Percentiles rank a stretch among this genome's conserved stretches.
These are phyloP conservation scores for Xylaria sp. DNA, from an alignment of 2,329 filamentous ascomycete genomes.

Conservation along the genomic window DNA sequence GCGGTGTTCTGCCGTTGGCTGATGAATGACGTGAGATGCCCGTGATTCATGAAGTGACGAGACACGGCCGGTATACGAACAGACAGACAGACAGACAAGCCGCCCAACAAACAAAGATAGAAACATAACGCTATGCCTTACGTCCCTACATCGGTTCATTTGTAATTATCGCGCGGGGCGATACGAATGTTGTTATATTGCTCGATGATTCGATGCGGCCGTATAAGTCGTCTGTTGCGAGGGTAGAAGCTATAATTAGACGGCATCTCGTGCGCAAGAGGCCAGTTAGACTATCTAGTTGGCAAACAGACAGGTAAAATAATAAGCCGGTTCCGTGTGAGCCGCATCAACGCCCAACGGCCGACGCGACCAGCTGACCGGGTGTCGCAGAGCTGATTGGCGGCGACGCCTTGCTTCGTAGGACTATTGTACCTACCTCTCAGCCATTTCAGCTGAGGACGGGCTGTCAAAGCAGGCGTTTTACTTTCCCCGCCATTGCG, in stretches of 20 bases:
- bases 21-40: constrained; percentile 2
- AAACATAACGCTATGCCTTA: neutral
- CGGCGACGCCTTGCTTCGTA: constrained; percentile 6
- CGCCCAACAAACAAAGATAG: neutral
- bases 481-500: neutral
- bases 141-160: neutral
- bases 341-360: constrained; percentile 3
- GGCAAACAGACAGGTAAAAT: neutral
- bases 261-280: neutral
- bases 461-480: neutral
- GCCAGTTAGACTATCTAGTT: neutral
- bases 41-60: neutral
- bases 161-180: neutral
- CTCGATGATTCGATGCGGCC: neutral
- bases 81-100: neutral
- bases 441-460: constrained; percentile 10
- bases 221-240: neutral
- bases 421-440: neutral
- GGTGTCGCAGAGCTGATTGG: constrained; percentile 17
- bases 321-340: neutral
- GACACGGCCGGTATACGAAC: neutral
- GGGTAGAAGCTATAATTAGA: constrained; percentile 1
- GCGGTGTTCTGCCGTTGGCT: neutral
- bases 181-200: neutral
- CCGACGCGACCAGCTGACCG: constrained; percentile 1